Base-by-base conservation (phyloP, 148 eudicot genomes). In the Suaeda aralocaspica region DNA sequence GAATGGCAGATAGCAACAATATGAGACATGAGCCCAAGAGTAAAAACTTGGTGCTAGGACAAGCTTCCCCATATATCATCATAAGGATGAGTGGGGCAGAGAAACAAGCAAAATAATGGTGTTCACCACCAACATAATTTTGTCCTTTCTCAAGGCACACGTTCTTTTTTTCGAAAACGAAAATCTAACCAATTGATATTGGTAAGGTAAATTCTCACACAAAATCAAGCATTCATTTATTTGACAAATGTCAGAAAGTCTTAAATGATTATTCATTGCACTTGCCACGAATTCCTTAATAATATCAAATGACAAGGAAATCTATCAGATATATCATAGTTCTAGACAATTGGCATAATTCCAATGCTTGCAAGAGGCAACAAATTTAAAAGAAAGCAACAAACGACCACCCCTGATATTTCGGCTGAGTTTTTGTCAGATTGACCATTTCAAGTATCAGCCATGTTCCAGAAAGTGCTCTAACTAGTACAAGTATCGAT, bases 401-500 rank as follows among this genome's bases (percentile, higher is more conserved):
- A 30, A 46, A 71, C 50, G 48, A 91, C 98, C 92, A 83, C 82
- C 90, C 33, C 88, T 18, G 29, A 86, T 55, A 72, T 78, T 84
- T 74, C 59, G 77, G 73, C 74, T 66, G 82, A 62, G 55, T 82
- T 89, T 77, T 81, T 72, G 42, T 67, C 79, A 58, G 85, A 67
- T 53, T 75, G 84, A 56, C 96, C 92, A 80, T 89, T 84, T 87
- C 96, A 74, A 87, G 51, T 44, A 77, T 70, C 80, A 91, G 68
- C 84, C 90, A 89, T 70, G 84, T 80, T 30, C 92, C 91, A 46
- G 74, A 94, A 77, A 36, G 82, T 74, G 74, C 83, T 81, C 84
- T 87, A 70, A 86, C 84, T 86, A 89, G 84, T 94, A 94, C 28
- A 89, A 57, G 80, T 94, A 94, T 50, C 97, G 91, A 94, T 84